phyloP scores from a whole-genome alignment of 2,329 filamentous ascomycete species.

The Raffaelea ambrosiae region DNA sequence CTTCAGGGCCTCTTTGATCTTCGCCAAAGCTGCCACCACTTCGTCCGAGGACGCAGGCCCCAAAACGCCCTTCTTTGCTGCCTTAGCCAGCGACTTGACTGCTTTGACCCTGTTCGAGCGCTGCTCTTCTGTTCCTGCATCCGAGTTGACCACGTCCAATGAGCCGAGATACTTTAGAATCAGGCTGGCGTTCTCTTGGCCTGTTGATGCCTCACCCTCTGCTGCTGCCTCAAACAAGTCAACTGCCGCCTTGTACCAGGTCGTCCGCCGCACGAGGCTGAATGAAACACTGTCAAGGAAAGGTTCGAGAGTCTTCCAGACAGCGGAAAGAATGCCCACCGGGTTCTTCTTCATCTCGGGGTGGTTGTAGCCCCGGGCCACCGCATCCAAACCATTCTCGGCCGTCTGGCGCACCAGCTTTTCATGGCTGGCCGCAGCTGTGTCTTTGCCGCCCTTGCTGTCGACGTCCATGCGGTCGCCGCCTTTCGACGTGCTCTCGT shows the following conservation, averaged over 20 bases:
- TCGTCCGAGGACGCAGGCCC: slow-evolving; percentile 17
- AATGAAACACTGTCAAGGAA: slow-evolving; percentile 31
- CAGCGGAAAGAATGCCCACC: slow-evolving; percentile 25
- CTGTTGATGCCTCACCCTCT: slow-evolving; percentile 12
- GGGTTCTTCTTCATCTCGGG: slow-evolving; percentile 28
- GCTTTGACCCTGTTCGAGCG: slow-evolving; percentile 39
- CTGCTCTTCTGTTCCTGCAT: slow-evolving; percentile 43
- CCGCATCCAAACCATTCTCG: slow-evolving; percentile 40
- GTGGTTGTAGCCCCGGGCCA: slow-evolving; percentile 40
- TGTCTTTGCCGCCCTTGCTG: slow-evolving; percentile 3
- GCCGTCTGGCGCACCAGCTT: slow-evolving; percentile 34
- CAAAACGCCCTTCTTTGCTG: slow-evolving; percentile 34
- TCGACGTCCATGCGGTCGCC: slow-evolving; percentile 5
- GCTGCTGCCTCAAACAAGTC: slow-evolving; percentile 37
- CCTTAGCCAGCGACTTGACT: slow-evolving; percentile 29
- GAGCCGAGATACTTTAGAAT: slow-evolving; percentile 33
- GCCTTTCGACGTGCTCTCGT: slow-evolving; percentile 42
- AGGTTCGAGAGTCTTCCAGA: slow-evolving; percentile 31
- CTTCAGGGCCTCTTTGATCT: slow-evolving; percentile 43
- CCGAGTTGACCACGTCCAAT: slow-evolving; percentile 36
- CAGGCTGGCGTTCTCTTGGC: slow-evolving; percentile 7
- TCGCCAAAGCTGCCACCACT: slow-evolving; percentile 3
- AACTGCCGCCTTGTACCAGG: slow-evolving; percentile 42
- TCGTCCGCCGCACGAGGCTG: slow-evolving; percentile 34
- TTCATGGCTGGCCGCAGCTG: slow-evolving; percentile 20